Conservation (phyloP, 345 rosid genomes). For the Limnanthes douglasii region DNA sequence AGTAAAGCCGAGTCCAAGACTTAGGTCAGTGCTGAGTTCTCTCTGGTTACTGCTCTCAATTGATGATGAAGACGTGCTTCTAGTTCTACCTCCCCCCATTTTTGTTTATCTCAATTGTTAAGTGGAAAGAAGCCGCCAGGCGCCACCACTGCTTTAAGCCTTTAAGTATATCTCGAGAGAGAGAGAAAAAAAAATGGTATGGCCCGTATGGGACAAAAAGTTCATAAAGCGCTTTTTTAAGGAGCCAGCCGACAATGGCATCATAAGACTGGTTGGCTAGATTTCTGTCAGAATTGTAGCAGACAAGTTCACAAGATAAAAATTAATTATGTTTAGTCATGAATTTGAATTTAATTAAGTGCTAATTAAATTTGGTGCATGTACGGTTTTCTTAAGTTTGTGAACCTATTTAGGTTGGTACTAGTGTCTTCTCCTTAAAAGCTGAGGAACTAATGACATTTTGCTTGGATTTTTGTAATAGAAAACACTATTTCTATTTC, state of each 20-base stretch:
- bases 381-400: too few species aligned
- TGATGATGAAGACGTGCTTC: constrained; percentile 29
- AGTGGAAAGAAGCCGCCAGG: constrained; percentile 13
- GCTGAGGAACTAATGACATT: too few species aligned
- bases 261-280: too few species aligned
- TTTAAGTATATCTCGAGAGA: constrained; percentile 5
- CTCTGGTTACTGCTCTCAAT: constrained; percentile 22
- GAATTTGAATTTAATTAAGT: too few species aligned
- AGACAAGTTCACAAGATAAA: constrained; percentile 43
- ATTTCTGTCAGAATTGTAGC: constrained; percentile 17
- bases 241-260: too few species aligned
- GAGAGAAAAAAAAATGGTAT: not conserved
- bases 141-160: constrained; percentile 28
- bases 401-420: too few species aligned
- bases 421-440: too few species aligned
- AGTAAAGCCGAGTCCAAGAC: constrained; percentile 37
- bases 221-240: too few species aligned
- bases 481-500: too few species aligned
- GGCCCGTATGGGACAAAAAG: not conserved
- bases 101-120: constrained; percentile 10
- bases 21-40: constrained; percentile 43
- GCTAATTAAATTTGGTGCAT: too few species aligned
- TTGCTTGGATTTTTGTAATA: too few species aligned
- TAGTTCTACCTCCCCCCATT: constrained; percentile 45
- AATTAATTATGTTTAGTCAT: too few species aligned